Percentiles rank a stretch among this genome's conserved stretches.
Conservation (phyloP, 2,329 filamentous ascomycete genomes). For the Verticillium zaregamsianum region DNA sequence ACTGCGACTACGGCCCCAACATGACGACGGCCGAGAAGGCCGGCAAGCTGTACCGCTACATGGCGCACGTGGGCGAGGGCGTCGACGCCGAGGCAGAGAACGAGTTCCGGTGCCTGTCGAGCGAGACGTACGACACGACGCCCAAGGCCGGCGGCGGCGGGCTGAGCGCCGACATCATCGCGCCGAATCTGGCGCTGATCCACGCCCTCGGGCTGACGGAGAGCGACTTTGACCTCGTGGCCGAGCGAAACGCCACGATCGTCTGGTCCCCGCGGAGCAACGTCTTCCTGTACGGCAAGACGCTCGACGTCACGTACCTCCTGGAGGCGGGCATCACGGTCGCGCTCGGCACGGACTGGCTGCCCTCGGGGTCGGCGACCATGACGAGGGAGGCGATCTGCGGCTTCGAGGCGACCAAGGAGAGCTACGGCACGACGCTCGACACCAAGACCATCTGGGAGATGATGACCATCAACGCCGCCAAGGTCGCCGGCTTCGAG, state of each 20-base stretch:
- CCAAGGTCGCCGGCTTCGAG: slow-evolving; percentile 32
- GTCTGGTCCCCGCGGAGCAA: slow-evolving; percentile 25
- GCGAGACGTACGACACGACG: slow-evolving; percentile 15
- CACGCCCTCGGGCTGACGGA: slow-evolving; percentile 20
- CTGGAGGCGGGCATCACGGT: slow-evolving; percentile 20
- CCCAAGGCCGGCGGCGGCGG: slow-evolving; percentile 15
- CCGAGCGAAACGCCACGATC: slow-evolving; percentile 19
- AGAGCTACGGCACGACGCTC: slow-evolving; percentile 10
- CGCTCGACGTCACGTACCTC: slow-evolving; percentile 19
- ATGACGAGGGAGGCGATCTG: slow-evolving; percentile 20
- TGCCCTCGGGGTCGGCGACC: slow-evolving; percentile 21
- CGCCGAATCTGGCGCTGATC: slow-evolving; percentile 19
- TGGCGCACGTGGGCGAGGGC: slow-evolving; percentile 23
- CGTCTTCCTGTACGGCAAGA: slow-evolving; percentile 22
- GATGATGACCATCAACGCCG: slow-evolving; percentile 39
- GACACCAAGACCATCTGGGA: slow-evolving; percentile 20
- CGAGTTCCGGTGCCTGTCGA: slow-evolving; percentile 22
- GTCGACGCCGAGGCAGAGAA: slow-evolving; percentile 20
- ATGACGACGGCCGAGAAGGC: slow-evolving; percentile 12
- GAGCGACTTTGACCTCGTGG: slow-evolving; percentile 19
- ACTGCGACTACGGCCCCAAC: slow-evolving; percentile 21
- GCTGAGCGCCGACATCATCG: slow-evolving; percentile 20
- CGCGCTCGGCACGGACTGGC: slow-evolving; percentile 24
- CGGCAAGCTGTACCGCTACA: slow-evolving; percentile 14
- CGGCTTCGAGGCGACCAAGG: slow-evolving; percentile 8